Base-by-base conservation (phyloP, 2,329 filamentous ascomycete genomes). In the Exophiala lecanii-corni region DNA sequence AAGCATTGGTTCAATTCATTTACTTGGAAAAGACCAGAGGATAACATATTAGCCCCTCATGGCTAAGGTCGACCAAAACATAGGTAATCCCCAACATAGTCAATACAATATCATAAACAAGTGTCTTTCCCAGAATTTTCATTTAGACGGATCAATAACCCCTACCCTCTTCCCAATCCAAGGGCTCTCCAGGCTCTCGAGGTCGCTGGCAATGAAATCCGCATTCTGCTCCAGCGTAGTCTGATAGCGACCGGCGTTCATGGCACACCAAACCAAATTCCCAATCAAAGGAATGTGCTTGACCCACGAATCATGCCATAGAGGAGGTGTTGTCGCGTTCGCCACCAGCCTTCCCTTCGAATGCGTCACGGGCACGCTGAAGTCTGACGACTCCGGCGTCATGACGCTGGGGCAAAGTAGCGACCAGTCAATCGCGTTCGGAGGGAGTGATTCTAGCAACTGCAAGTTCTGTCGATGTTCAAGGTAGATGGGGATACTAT, bases 151-250 rank as follows among this genome's bases (percentile, higher is more conserved):
- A 41, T 62, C 55, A 37, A 63, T 67, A 19, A 66, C 45, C 13
- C 62, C 64, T 2, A 69, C 67, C 15, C 52, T 59, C 36, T 47
- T 55, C 18, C 64, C 63, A 41, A 57, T 55, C 56, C 61, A 67
- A 32, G 51, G 47, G 17, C 57, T 59, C 30, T 58, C 53, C 2
- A 34, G 38, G 21, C 23, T 55, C 44, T 59, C 62, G 33, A 70
- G 54, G 53, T 70, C 66, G 33, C 51, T 57, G 9, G 66, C 65
- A 32, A 71, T 59, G 35, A 69, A 65, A n/a, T 69, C 67, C 2
- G 66, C 67, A 43, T 64, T 62, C 42, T 65, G 60, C 47, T 70
- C 67, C 7, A 68, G 59, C 9, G 60, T 65, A 2, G 62, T 67
- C 12, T 45, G 37, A 55, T 69, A 67, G 12, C 60, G 56, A 21